Conservation (phyloP, 2,329 filamentous ascomycete genomes). For the Juglanconis oblonga region DNA sequence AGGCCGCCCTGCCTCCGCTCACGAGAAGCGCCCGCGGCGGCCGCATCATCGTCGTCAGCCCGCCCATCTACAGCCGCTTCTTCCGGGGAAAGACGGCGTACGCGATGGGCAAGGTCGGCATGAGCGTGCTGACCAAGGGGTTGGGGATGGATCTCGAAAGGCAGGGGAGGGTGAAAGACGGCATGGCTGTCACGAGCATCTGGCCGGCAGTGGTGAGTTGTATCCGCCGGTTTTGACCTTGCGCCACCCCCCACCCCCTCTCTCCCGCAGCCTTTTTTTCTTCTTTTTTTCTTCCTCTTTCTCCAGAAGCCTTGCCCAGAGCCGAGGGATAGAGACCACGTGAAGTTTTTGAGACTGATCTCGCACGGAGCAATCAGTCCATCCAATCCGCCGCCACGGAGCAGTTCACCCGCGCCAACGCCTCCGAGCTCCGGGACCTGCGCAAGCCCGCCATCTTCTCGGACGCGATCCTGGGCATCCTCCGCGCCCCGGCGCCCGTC, state of each 20-base stretch:
- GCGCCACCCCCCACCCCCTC: too few species aligned
- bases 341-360: not conserved
- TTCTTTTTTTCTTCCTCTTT: slow-evolving; percentile 1
- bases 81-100: slow-evolving; percentile 85
- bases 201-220: slow-evolving; percentile 72
- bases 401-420: slow-evolving; percentile 42
- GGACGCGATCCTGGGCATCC: slow-evolving; percentile 72
- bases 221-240: too few species aligned
- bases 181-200: slow-evolving; percentile 63
- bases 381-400: slow-evolving; percentile 76
- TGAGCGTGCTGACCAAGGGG: slow-evolving; percentile 79
- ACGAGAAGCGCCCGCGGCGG: slow-evolving; percentile 48
- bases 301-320: too few species aligned
- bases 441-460: slow-evolving; percentile 73
- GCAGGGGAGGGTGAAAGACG: slow-evolving; percentile 51
- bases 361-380: slow-evolving; percentile 31
- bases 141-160: slow-evolving; percentile 78
- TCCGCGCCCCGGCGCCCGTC: slow-evolving; percentile 52
- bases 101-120: slow-evolving; percentile 74
- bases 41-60: slow-evolving; percentile 74
- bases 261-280: not conserved
- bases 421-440: slow-evolving; percentile 54
- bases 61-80: slow-evolving; percentile 82
- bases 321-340: not conserved
- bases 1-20: slow-evolving; percentile 67